Evolutionary conservation across 2,329 filamentous ascomycete genomes (phyloP).

Genomic region (Pestalotiopsis sp.): DNA sequence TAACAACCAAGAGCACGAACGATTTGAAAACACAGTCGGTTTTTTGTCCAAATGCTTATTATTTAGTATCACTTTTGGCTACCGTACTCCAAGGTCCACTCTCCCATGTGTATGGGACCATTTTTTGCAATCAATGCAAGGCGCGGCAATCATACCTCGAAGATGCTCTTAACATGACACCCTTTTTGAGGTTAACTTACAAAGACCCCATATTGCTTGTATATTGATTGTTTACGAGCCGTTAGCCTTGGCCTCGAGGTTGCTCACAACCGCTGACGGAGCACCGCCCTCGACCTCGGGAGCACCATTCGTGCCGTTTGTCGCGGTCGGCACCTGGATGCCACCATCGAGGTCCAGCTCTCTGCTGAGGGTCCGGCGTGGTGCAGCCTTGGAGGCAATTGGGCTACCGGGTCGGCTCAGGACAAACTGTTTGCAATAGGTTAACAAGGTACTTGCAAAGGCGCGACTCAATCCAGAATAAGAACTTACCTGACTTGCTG

Average conservation of each 20-base stretch:
- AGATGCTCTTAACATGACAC: background rate
- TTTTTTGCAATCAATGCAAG: background rate
- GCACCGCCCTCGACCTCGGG: constrained; percentile 15
- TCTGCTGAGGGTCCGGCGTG: constrained; percentile 44
- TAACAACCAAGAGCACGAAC: background rate
- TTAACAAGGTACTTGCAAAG: background rate
- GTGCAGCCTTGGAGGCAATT: constrained; percentile 60
- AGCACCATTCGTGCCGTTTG: constrained; percentile 28
- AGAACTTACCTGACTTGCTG: constrained; percentile 78
- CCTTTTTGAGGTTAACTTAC: too few species aligned
- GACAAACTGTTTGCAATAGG: constrained; percentile 61
- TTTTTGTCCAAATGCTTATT: background rate
- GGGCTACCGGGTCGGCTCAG: constrained; percentile 71
- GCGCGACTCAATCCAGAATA: constrained; percentile 11
- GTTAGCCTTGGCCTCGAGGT: constrained; percentile 43
- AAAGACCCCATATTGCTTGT: background rate
- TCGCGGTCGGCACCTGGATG: constrained; percentile 19
- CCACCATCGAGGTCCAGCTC: constrained; percentile 35
- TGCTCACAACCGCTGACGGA: constrained; percentile 33
- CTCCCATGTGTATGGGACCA: background rate
- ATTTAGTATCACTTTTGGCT: background rate
- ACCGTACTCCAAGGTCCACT: background rate
- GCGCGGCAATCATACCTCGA: background rate
- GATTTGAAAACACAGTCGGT: background rate
- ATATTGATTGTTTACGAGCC: constrained; percentile 25